Base-by-base conservation (phyloP, 345 rosid genomes). In the Populus euphratica region DNA sequence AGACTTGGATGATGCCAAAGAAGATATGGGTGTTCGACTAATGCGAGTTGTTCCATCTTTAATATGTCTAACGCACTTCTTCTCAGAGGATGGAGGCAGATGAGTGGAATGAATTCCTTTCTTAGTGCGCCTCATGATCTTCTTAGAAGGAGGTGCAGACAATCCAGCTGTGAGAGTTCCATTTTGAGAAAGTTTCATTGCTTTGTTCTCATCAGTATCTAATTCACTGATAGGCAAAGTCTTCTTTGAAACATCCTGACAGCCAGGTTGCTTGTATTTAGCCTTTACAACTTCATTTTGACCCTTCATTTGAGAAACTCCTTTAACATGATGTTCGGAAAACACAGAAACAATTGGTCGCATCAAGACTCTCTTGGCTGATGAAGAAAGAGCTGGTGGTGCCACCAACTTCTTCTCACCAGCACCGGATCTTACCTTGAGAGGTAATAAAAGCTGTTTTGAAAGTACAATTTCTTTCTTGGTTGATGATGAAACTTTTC, bases 101-200 rank as follows among this genome's bases (percentile, higher is more conserved):
- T 20, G 39, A 76, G 81, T 59, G 44, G 39, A 25, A 33, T 31
- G 63, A 70, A 56, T 54, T 68, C 81, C 85, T 72, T 65, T 83
- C 43, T 52, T 73, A 76, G 69, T 70, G 16, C 38, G 39, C 68
- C 69, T 79, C 73, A 69, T 68, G 78, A 50, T 75, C 81, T 85
- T 86, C 68, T 63, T 63, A 65, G 76, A 61, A 9, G 43, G 69
- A 11, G 62, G 49, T 20, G 65, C 38, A 25, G 81, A 78, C 54
- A 70, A 27, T 49, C 27, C 65, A 52, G 49, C 17, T 14, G 64
- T 25, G 44, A 66, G 69, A 25, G 41, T 41, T 29, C 71, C 73
- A 39, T 20, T 78, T 61, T 72, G 49, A 77, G 65, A n/a, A 17
- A 17, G 71, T 49, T 71, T 77, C 33, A 16, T n/a, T 12, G 20